A percentile compares a stretch with the other conserved stretches of the same genome.
Conservation (phyloP, 768 basidiomycete species). For the Russula ochroleuca region DNA sequence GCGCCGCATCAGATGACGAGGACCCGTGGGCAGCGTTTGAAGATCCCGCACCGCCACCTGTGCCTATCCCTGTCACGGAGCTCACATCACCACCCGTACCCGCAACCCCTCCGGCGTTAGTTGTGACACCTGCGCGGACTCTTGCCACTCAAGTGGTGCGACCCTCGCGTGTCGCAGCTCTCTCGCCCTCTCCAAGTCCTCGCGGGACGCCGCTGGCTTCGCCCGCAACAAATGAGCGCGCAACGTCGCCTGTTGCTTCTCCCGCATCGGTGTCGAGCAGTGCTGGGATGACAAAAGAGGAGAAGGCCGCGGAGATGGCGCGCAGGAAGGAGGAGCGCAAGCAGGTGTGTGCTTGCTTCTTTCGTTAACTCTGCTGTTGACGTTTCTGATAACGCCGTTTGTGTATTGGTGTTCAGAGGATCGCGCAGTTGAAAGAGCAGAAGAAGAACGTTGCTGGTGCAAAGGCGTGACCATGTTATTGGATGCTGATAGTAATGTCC, state of each 20-base stretch:
- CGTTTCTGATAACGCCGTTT: not conserved
- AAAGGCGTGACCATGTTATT: conserved; percentile 4
- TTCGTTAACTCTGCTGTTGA: not conserved
- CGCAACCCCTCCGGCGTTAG: too few species aligned
- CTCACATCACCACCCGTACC: conserved; percentile 13
- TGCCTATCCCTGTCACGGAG: conserved; percentile 22
- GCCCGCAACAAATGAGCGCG: conserved; percentile 24
- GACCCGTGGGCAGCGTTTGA: conserved; percentile 29
- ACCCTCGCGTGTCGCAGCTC: conserved; percentile 3
- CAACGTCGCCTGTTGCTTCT: conserved; percentile 29
- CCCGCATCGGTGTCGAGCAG: conserved; percentile 35
- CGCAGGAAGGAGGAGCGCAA: conserved; percentile 88
- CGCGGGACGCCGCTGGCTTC: conserved; percentile 15
- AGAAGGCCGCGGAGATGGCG: conserved; percentile 91
- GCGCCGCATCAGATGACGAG: conserved; percentile 9
- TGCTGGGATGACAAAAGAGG: conserved; percentile 72
- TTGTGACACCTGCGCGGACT: not conserved
- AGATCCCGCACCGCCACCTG: conserved; percentile 13
- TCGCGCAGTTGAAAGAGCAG: conserved; percentile 76
- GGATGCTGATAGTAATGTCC: not conserved
- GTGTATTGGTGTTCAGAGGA: conserved; percentile 45
- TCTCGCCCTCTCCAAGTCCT: conserved; percentile 7
- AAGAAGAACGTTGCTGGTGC: conserved; percentile 49
- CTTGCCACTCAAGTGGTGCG: not conserved
- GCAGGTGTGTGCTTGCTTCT: conserved; percentile 48